Percentiles rank a stretch among this genome's conserved stretches.
These are phyloP conservation scores for Chrysoporthe deuterocubensis DNA, from an alignment of 2,329 filamentous ascomycete species.

Conservation along the genomic window DNA sequence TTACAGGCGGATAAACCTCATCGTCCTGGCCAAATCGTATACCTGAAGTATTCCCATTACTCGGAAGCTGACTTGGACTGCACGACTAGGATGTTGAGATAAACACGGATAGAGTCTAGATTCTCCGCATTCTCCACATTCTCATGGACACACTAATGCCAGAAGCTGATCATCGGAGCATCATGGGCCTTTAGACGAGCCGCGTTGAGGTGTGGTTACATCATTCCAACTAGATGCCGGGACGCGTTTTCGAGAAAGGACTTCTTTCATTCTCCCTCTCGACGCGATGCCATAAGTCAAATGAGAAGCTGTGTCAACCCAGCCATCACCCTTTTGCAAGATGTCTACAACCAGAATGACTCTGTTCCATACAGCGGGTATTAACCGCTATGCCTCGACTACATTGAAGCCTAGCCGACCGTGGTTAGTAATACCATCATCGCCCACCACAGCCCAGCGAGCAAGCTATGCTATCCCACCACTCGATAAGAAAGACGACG, in stretches of 20 bases:
- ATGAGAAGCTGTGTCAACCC: neutral
- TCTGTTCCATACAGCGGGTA: neutral
- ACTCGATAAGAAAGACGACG: slow-evolving; percentile 21
- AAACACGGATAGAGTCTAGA: neutral
- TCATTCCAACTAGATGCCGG: neutral
- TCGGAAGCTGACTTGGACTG: too few species aligned
- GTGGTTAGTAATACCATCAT: slow-evolving; percentile 1
- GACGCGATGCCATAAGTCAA: neutral
- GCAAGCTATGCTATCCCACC: slow-evolving; percentile 22
- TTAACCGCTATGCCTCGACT: neutral
- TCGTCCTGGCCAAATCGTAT: too few species aligned
- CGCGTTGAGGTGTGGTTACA: neutral
- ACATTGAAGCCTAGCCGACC: neutral
- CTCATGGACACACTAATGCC: neutral
- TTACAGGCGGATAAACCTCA: too few species aligned
- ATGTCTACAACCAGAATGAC: slow-evolving; percentile 7
- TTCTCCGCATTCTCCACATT: too few species aligned
- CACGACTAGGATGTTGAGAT: neutral
- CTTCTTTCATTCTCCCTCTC: neutral
- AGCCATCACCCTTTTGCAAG: neutral
- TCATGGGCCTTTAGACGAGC: neutral
- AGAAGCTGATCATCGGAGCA: neutral
- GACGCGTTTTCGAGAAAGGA: neutral
- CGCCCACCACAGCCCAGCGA: slow-evolving; percentile 8
- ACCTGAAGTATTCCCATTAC: too few species aligned